Percentiles rank a stretch among this genome's conserved stretches.
These are phyloP conservation scores for Isabelozyma rhagii DNA, from an alignment of 805 yeast genomes.

Conservation along the genomic window DNA sequence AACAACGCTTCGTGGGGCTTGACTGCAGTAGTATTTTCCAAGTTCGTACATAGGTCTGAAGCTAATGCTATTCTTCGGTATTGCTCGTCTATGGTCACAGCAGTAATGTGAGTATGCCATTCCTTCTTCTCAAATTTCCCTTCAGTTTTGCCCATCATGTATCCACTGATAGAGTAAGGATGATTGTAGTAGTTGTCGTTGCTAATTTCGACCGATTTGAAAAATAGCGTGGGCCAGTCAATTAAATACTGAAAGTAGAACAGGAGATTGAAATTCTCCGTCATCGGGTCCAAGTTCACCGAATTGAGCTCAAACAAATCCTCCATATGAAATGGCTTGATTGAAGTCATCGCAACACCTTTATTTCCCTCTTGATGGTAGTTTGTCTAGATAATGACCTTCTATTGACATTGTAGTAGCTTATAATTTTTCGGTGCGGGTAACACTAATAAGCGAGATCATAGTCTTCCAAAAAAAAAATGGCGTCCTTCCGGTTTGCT, in stretches of 20 bases:
- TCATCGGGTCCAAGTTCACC: conserved; percentile 81
- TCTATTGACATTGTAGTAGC: not conserved
- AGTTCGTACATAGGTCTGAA: conserved; percentile 66
- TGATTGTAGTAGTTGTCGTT: conserved; percentile 10
- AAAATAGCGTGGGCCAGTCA: conserved; percentile 86
- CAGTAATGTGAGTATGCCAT: conserved; percentile 97
- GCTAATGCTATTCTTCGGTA: conserved; percentile 88
- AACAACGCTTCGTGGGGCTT: conserved; percentile 77
- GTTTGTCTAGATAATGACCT: too few species aligned
- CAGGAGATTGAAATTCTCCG: conserved; percentile 84
- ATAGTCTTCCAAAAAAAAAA: not conserved
- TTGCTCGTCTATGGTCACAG: conserved; percentile 82
- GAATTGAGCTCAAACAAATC: conserved; percentile 73
- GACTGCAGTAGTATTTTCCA: conserved; percentile 70
- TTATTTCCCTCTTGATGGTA: not conserved
- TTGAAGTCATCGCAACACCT: conserved; percentile 66
- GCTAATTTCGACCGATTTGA: conserved; percentile 57
- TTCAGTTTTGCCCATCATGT: conserved; percentile 96
- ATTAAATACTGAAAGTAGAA: conserved; percentile 82
- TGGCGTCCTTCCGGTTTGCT: not conserved
- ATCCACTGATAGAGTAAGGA: conserved; percentile 48
- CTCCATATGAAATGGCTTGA: conserved; percentile 82
- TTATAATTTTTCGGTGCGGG: not conserved
- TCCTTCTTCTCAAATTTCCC: conserved; percentile 63
- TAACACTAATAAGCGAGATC: not conserved